phyloP scores from a whole-genome alignment of 1,284 basidiomycete species.

The Leccinum subrobustum region DNA sequence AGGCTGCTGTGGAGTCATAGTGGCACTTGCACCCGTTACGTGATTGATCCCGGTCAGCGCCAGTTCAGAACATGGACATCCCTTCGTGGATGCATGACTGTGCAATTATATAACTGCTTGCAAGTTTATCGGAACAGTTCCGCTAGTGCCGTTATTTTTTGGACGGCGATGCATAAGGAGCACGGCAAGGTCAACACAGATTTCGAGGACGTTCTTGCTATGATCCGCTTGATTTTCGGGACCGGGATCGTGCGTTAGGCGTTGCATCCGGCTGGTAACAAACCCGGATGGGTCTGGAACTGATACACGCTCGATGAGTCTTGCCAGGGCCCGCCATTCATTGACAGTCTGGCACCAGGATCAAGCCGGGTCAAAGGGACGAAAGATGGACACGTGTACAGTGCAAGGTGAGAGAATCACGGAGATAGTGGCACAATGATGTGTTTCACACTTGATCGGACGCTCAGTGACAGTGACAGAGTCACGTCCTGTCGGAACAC shows the following conservation, averaged over 20 bases:
- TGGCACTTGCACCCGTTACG: conserved; percentile 2
- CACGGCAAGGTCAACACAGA: background rate
- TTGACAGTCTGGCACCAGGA: background rate
- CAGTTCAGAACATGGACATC: background rate
- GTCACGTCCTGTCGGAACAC: background rate
- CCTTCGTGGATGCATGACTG: background rate
- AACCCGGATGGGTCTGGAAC: background rate
- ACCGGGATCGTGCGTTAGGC: background rate
- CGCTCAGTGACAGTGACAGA: background rate
- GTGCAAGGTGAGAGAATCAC: conserved; percentile 1
- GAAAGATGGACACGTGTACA: conserved; percentile 1
- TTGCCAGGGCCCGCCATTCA: background rate
- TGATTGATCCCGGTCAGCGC: background rate
- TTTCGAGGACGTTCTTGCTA: background rate
- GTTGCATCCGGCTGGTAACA: background rate
- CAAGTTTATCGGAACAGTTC: background rate
- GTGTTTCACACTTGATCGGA: background rate
- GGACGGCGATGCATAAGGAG: background rate
- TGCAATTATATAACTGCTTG: background rate
- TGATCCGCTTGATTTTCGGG: background rate
- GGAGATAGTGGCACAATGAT: background rate
- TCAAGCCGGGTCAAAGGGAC: background rate
- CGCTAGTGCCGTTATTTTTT: background rate
- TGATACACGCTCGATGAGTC: background rate
- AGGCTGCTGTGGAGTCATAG: background rate